Evolutionary conservation across 2,329 filamentous ascomycete genomes (phyloP), one percentile per base, ranked within the genome.

Genomic region (Fusarium multiceps): DNA sequence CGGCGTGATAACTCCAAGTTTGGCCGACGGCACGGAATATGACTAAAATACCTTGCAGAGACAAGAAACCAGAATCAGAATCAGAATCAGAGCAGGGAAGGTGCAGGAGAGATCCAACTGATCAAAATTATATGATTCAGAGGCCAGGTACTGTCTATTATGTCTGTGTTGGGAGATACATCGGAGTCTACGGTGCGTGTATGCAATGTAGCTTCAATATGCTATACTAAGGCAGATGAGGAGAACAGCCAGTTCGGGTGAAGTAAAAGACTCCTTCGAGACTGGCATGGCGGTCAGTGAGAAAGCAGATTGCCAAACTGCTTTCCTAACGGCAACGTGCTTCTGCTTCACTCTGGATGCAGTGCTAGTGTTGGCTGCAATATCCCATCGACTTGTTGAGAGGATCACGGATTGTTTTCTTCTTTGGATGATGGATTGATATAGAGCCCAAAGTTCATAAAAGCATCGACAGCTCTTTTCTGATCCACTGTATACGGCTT

Each of bases 1-100:
- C 49, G 49, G 49, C 49, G 34, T 51, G 49, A 51, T 51, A 51
- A 51, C 49, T 41, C 47, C 49, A 51, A 51, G 49, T 51, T 51
- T 51, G 49, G 49, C 49, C 49, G 49, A 51, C 49, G 49, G 49
- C 49, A 51, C 34, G 34, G 49, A 51, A 34, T 51, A 51, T 42
- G 49, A 51, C 49, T 21, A 51, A 42, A 23, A 27, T 41, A 14
- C 32, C 30, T 27, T 42, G 49, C n/a, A 59, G 40, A 47, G n/a
- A n/a, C n/a, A 18, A 56, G 25, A 28, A 37, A 21, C 4, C n/a
- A n/a, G n/a, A n/a, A n/a, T n/a, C n/a, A n/a, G n/a, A n/a, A 23
- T 23, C 23, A 25, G 23, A 25, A n/a, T 11, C 14, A 37, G 40
- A 49, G 43, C 43, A 51, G 34, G 49, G 34, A 51, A 41, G 25